Base-by-base conservation (phyloP, 1,284 basidiomycete genomes). In the Athelia sp. region DNA sequence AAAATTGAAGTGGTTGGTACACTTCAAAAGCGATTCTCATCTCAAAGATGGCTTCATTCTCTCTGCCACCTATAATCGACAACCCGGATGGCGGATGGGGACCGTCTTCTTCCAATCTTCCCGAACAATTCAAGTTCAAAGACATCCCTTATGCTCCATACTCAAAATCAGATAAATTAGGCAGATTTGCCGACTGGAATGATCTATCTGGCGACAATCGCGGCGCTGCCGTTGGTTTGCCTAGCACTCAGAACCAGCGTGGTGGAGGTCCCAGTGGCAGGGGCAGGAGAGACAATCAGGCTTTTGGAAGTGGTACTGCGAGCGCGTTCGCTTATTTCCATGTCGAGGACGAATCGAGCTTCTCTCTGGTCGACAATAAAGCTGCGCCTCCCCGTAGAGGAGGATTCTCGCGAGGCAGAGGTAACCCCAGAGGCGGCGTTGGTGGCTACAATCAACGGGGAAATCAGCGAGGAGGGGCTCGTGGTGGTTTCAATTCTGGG, bases 321-420 rank as follows among this genome's bases (percentile, higher is more conserved):
- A 95, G 86, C 62, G 93, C 93, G n/a, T 98, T 98, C 65, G 91
- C 93, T 23, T 98, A 98, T 72, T 95, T 96, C 75, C 95, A 98
- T 71, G 94, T 91, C 56, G 96, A 99, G 69, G 96, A 99, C 66
- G 97, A 99, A 72, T 92, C 93, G 23, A 92, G 87, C 51, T 99
- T 99, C 81, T 96, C 92, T 42, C 78, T 99, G 46, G 97, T 99
- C 49, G 95, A 98, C 67, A 94, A 86, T 68, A 91, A 89, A 67
- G 62, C 82, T 46, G 72, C 78, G 44, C 72, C 80, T 43, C 75
- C 81, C 38, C 80, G 86, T 59, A 75, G 84, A 51, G 84, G 86
- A 40, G 75, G 78, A 48, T 86, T 86, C 57, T 65, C 67, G 22
- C 76, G 87, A 49, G 87, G 86, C 26, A 73, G 87, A 51, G 73